A percentile compares a stretch with the other conserved stretches of the same genome.
Evolutionary conservation across 2,329 filamentous ascomycete genomes (phyloP).

Genomic region (Diaporthe sp.): DNA sequence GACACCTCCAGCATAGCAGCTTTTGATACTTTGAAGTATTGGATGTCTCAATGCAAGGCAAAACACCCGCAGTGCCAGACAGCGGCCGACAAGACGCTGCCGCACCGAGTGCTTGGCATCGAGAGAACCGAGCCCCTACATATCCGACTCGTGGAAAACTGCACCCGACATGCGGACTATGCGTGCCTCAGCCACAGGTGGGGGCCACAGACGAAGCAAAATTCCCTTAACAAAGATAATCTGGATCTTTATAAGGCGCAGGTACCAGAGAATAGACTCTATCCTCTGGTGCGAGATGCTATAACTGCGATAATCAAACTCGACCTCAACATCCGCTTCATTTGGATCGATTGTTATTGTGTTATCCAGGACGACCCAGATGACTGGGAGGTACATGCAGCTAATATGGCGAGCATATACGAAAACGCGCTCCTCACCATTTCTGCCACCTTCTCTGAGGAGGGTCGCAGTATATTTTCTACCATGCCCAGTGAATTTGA

Average conservation of each 20-base stretch:
- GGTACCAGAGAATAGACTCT: not conserved
- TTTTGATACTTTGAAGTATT: not conserved
- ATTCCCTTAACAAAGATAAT: not conserved
- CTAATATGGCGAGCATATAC: not conserved
- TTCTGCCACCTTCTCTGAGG: not conserved
- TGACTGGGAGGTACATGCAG: not conserved
- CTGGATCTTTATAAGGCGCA: not conserved
- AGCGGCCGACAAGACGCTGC: not conserved
- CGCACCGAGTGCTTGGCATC: slow-evolving; percentile 6
- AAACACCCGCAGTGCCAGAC: not conserved
- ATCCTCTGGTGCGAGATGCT: slow-evolving; percentile 1
- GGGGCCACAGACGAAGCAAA: not conserved
- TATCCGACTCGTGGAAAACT: not conserved
- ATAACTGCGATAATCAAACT: not conserved
- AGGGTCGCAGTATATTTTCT: not conserved
- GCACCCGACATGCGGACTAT: not conserved
- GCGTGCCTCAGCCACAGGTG: slow-evolving; percentile 20
- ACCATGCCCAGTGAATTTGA: not conserved
- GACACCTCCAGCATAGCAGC: slow-evolving; percentile 11
- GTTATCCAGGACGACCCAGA: not conserved
- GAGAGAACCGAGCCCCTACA: not conserved
- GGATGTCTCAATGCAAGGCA: not conserved
- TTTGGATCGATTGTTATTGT: slow-evolving; percentile 13
- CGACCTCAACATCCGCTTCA: not conserved
- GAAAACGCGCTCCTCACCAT: slow-evolving; percentile 24